Conservation (phyloP, 108 stramenopile genomes). For the Skeletonema menzelii region DNA sequence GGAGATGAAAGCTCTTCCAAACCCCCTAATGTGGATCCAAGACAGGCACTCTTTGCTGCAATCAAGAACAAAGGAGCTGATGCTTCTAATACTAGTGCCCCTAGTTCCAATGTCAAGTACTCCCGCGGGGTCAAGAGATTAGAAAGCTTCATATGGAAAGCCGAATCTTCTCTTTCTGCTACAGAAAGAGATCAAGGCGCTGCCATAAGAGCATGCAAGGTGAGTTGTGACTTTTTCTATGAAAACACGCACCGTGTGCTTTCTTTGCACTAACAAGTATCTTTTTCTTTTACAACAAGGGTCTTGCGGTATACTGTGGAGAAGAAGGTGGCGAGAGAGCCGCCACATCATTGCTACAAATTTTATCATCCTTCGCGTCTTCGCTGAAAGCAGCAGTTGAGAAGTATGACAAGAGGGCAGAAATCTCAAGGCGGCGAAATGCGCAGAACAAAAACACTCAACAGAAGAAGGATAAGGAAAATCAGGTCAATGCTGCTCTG, state of each 20-base stretch:
- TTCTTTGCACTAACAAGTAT: background rate
- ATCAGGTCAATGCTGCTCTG: slow-evolving; percentile 1
- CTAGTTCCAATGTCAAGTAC: slow-evolving; percentile 15
- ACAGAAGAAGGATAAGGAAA: slow-evolving; percentile 33
- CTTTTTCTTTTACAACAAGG: slow-evolving; percentile 15
- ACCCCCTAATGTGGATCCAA: slow-evolving; percentile 18
- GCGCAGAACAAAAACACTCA: slow-evolving; percentile 41
- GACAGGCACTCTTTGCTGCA: slow-evolving; percentile 47
- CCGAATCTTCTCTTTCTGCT: slow-evolving; percentile 36
- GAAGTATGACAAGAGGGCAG: slow-evolving; percentile 67
- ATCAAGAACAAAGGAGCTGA: slow-evolving; percentile 31
- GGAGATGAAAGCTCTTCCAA: slow-evolving; percentile 6
- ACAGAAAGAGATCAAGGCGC: slow-evolving; percentile 51
- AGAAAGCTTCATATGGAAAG: slow-evolving; percentile 62
- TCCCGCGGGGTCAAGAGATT: slow-evolving; percentile 58
- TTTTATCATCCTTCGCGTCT: slow-evolving; percentile 67
- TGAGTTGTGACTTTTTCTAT: background rate
- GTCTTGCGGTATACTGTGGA: slow-evolving; percentile 73
- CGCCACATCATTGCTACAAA: slow-evolving; percentile 56
- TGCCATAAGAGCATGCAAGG: slow-evolving; percentile 69
- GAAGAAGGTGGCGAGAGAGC: slow-evolving; percentile 75
- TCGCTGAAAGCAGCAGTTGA: slow-evolving; percentile 63
- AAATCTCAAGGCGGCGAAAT: slow-evolving; percentile 44
- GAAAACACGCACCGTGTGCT: background rate
- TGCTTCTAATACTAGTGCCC: background rate